A percentile compares a stretch with the other conserved stretches of the same genome.
These are phyloP conservation scores for Eimeria zaria DNA, from an alignment of 169 alveolate species.

Conservation along the genomic window DNA sequence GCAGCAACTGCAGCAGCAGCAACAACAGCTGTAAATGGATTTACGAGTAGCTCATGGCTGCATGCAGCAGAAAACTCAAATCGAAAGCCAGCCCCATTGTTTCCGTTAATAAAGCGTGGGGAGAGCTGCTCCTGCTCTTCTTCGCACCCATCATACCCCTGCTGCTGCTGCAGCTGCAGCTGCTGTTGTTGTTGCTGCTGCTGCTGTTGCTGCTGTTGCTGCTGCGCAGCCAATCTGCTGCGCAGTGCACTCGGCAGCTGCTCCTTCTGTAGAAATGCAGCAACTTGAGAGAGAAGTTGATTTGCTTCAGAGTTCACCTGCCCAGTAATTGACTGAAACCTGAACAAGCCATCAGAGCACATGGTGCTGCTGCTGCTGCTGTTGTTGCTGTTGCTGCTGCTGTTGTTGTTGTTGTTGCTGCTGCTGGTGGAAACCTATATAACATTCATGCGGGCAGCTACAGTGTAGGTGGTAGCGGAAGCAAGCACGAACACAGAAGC, in stretches of 20 bases:
- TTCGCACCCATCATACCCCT: not conserved
- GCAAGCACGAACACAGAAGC: not conserved
- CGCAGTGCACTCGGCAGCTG: conserved; percentile 66
- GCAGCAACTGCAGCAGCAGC: conserved; percentile 37
- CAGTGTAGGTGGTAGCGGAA: not conserved
- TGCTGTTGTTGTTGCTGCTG: no score
- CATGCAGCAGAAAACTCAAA: conserved; percentile 42
- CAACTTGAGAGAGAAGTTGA: conserved; percentile 37
- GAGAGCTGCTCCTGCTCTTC: conserved; percentile 42
- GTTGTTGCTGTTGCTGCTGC: conserved; percentile 11
- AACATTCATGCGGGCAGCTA: not conserved
- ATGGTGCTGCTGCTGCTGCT: not conserved
- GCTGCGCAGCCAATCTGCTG: conserved; percentile 28
- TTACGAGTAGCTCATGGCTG: conserved; percentile 60
- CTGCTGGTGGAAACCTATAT: not conserved
- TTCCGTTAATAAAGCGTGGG: not conserved
- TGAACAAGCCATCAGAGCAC: not conserved
- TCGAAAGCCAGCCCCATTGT: not conserved
- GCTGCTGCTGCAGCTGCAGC: no score
- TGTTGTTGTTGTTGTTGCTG: not conserved
- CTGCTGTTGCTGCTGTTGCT: conserved; percentile 38
- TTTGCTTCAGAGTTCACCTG: conserved; percentile 25
- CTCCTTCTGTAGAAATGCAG: conserved; percentile 46
- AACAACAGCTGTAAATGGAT: no score
- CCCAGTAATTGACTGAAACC: conserved; percentile 23